Base-by-base conservation (phyloP, 345 rosid genomes). In the Dimocarpus longan region DNA sequence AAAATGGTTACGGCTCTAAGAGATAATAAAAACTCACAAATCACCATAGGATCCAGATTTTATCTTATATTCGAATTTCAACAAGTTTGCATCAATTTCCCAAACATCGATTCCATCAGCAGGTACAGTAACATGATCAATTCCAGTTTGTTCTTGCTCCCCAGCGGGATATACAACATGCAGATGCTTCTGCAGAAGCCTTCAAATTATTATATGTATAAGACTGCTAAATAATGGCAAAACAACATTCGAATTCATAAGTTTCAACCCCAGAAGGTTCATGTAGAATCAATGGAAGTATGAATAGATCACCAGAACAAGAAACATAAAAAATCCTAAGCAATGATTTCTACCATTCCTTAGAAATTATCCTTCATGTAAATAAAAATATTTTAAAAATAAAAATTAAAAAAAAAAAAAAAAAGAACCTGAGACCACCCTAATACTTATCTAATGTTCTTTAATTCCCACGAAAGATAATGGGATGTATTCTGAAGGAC, bases 21-120 rank as follows among this genome's bases (percentile, higher is more conserved):
- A 19, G 78, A 63, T 7, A 22, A 32, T 2, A 56, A 79, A 42
- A 66, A 84, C 89, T 82, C 76, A 89, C 92, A 89, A 62, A 79
- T 89, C 90, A 42, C 90, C 82, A 71, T 78, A 75, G 44, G 87
- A 82, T 75, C 90, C 87, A 64, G 86, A 81, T 72, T 85, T 85
- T 68, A 89, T 79, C 72, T 84, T 85, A 39, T 82, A 64, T 77
- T 83, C 90, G 78, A 79, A 89, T 70, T 79, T 86, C 83, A 89
- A 78, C 32, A 82, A 68, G 82, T 78, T 78, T 13, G 81, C 74
- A 84, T 88, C 89, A 77, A 92, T 87, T 85, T 90, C 93, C 95
- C 93, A 84, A 74, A 84, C 91, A 82, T 88, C 90, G 26, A 73
- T 77, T 73, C 79, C 79, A 48, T 87, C 88, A 76, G 82, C 68